These are phyloP conservation scores for Odonthalia washingtoniensis DNA, from an alignment of 31 red algal species.

Conservation along the genomic window DNA sequence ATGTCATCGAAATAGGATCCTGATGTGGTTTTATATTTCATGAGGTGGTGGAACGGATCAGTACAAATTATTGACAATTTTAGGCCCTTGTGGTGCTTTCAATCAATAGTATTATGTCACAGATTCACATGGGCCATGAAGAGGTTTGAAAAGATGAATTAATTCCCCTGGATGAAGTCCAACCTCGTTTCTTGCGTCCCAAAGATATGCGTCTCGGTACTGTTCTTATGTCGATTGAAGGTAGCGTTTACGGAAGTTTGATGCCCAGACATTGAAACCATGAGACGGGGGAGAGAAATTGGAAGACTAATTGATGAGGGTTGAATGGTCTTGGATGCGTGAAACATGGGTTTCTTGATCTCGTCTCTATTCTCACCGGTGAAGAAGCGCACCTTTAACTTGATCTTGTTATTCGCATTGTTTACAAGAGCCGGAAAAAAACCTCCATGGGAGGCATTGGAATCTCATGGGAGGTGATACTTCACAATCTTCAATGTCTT, in stretches of 20 bases:
- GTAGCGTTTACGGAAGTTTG: constrained; percentile 51
- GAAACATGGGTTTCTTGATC: constrained; percentile 23
- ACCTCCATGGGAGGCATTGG: too few relatives aligned
- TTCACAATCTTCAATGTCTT: too few relatives aligned
- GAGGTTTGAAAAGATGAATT: constrained; percentile 34
- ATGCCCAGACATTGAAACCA: constrained; percentile 44
- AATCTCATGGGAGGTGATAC: too few relatives aligned
- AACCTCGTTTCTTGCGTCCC: constrained; percentile 34
- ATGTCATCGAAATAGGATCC: constrained; percentile 51
- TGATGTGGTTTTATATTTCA: background rate
- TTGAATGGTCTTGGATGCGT: constrained; percentile 34
- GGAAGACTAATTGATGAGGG: constrained; percentile 31
- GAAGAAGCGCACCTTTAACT: too few relatives aligned
- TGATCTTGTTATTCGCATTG: too few relatives aligned
- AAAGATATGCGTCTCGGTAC: constrained; percentile 34
- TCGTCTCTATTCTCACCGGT: constrained; percentile 6
- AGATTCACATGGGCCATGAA: constrained; percentile 51
- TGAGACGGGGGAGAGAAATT: constrained; percentile 38
- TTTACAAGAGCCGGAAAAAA: too few relatives aligned
- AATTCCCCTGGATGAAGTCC: constrained; percentile 17
- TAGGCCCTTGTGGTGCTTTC: constrained; percentile 26
- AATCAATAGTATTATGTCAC: constrained; percentile 37
- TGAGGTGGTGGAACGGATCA: constrained; percentile 32
- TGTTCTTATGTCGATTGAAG: constrained; percentile 41
- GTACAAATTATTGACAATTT: constrained; percentile 8